Base-by-base conservation (phyloP, 1,284 basidiomycete species). In the Trametes polyzona region DNA sequence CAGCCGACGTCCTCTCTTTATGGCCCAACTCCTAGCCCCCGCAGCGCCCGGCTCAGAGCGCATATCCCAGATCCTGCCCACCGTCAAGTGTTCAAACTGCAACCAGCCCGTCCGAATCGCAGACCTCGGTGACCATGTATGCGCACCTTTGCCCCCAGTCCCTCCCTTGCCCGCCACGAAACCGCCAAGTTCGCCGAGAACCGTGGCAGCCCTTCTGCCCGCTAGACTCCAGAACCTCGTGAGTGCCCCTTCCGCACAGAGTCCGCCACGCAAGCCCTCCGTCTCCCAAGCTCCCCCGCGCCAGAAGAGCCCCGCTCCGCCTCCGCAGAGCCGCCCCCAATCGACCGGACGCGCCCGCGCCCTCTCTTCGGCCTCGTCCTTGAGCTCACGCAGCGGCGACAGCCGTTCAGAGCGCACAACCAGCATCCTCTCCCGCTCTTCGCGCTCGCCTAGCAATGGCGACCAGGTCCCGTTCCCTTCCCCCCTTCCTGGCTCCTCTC, bases 41-140 rank as follows among this genome's bases (percentile, higher is more conserved):
- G 62, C 66, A 10, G 65, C 70, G 24, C 65, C 69, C 11, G 61
- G 36, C 55, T 65, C 62, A 17, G 67, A 60, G 54, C 78, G 88
- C 26, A 83, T 88, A 40, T 92, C 90, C n/a, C 87, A 92, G 72
- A 71, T 88, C 48, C 78, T 95, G 16, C 91, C 93, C 3, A 81
- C 84, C 1, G 88, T 94, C 59, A 95, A 89, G 70, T 95, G 93
- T 72, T 92, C 91, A 3, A 87, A 76, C 36, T 95, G 93, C 71
- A 74, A 77, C 63, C 74, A 77, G 27, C 83, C 82, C 2, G 90
- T 95, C 35, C 83, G 87, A 30, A 78, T 94, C 47, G 76, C 79
- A 48, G 78, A 84, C 30, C 84, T 94, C 36, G 84, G 84, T 42
- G 88, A 91, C 58, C 92, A 94, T 70, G 76, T 86, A 66, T 94